These are phyloP conservation scores for Globisporangium barbulae DNA, from an alignment of 352 stramenopile genomes.

Conservation along the genomic window DNA sequence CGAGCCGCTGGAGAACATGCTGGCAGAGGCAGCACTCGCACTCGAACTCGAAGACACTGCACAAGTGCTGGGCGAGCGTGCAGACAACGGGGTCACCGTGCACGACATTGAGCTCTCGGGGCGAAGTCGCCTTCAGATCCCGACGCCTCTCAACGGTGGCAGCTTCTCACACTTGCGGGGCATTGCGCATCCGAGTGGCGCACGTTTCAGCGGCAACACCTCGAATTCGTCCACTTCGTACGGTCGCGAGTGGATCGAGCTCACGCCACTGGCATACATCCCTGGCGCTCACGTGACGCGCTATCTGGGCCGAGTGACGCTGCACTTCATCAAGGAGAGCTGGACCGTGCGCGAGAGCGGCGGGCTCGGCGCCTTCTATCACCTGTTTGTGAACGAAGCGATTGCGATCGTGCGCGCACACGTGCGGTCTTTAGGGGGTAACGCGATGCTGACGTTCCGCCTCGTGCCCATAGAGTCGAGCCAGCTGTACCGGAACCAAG, in stretches of 20 bases:
- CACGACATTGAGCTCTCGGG: constrained; percentile 41
- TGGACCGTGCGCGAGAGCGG: constrained; percentile 86
- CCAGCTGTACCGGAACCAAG: constrained; percentile 85
- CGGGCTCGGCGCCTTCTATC: constrained; percentile 84
- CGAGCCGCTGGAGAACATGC: constrained; percentile 41
- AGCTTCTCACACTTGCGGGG: constrained; percentile 38
- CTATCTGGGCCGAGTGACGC: constrained; percentile 82
- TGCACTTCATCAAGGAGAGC: constrained; percentile 91
- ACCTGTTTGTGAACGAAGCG: constrained; percentile 85
- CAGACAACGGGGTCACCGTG: constrained; percentile 17
- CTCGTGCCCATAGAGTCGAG: constrained; percentile 87
- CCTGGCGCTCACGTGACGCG: constrained; percentile 59
- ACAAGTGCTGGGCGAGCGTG: constrained; percentile 18
- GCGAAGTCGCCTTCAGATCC: constrained; percentile 35
- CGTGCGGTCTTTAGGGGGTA: constrained; percentile 76
- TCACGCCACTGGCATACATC: constrained; percentile 82
- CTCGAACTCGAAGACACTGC: constrained; percentile 35
- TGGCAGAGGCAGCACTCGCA: constrained; percentile 39
- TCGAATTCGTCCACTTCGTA: constrained; percentile 25
- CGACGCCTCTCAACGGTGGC: constrained; percentile 31
- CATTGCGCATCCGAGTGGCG: constrained; percentile 16
- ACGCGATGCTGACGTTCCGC: constrained; percentile 86
- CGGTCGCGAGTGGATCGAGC: constrained; percentile 79
- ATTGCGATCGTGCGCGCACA: constrained; percentile 85
- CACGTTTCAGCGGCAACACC: constrained; percentile 12